phyloP scores from a whole-genome alignment of 495 filamentous ascomycete species.

The Penicillium goetzii region DNA sequence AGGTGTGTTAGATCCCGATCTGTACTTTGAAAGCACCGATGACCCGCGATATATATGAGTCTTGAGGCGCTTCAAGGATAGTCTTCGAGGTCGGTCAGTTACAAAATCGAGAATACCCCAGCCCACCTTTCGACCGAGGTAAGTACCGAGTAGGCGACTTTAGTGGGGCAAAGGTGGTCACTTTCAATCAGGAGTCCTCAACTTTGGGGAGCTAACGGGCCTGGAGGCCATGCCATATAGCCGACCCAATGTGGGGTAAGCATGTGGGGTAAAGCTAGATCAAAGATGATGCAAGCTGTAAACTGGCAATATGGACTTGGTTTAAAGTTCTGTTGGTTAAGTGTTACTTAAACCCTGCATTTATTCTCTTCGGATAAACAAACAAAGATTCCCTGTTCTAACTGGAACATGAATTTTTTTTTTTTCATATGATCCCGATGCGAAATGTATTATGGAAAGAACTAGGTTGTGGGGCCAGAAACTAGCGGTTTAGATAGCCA shows the following conservation, averaged over 20 bases:
- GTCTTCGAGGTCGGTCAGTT: slow-evolving; percentile 8
- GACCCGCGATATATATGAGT: not conserved
- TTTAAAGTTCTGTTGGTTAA: too few species aligned
- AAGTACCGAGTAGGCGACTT: slow-evolving; percentile 26
- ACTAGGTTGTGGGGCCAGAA: too few species aligned
- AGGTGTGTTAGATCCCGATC: not conserved
- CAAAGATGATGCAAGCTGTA: not conserved
- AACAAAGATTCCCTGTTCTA: too few species aligned
- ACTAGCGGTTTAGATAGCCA: too few species aligned
- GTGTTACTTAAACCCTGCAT: too few species aligned
- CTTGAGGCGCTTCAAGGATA: not conserved
- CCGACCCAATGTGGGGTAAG: slow-evolving; percentile 19
- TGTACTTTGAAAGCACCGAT: not conserved
- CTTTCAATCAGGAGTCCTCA: not conserved
- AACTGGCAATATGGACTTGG: too few species aligned
- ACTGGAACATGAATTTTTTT: too few species aligned
- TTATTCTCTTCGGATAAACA: too few species aligned
- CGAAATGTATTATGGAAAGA: too few species aligned
- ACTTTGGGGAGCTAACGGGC: not conserved
- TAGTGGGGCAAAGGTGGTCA: slow-evolving; percentile 11
- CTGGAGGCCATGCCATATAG: slow-evolving; percentile 13
- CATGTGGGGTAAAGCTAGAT: slow-evolving; percentile 7
- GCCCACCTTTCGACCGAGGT: slow-evolving; percentile 18
- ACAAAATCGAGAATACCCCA: slow-evolving; percentile 1
- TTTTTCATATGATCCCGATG: too few species aligned